phyloP scores from a whole-genome alignment of 768 basidiomycete genomes.

The Mycena amicta region DNA sequence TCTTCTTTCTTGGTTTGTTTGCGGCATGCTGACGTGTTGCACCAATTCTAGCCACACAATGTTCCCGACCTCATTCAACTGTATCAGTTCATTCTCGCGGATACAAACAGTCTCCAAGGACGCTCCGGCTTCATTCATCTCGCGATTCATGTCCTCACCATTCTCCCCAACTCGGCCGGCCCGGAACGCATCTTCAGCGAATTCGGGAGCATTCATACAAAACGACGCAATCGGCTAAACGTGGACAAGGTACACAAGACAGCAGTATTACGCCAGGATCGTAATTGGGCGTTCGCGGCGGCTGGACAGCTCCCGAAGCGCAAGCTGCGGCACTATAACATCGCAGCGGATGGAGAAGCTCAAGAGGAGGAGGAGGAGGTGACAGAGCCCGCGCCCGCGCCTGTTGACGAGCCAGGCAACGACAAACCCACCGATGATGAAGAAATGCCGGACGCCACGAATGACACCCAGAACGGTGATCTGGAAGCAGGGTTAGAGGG shows the following conservation, averaged over 20 bases:
- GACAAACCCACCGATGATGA: too few species aligned
- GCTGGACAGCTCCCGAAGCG: not conserved
- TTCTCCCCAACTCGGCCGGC: slow-evolving; percentile 32
- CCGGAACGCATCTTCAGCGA: slow-evolving; percentile 31
- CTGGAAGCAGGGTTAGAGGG: not conserved
- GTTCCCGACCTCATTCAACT: slow-evolving; percentile 8
- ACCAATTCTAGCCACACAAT: not conserved
- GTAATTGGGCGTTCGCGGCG: not conserved
- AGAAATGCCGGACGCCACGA: not conserved
- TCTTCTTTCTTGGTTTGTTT: not conserved
- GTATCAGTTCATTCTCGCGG: not conserved
- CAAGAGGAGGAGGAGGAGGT: not conserved
- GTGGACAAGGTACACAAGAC: slow-evolving; percentile 24
- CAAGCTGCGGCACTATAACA: not conserved
- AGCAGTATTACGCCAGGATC: slow-evolving; percentile 7
- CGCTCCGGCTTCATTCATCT: slow-evolving; percentile 23
- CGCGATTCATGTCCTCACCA: slow-evolving; percentile 28
- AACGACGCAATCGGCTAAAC: slow-evolving; percentile 24
- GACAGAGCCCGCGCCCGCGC: not conserved
- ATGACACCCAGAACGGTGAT: not conserved
- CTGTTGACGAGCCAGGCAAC: too few species aligned
- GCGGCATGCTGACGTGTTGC: not conserved
- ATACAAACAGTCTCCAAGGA: slow-evolving; percentile 2
- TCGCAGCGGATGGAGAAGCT: not conserved
- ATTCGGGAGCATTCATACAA: slow-evolving; percentile 31